Base-by-base conservation (phyloP, 129 eudicot genomes). In the Flaveria bidentis region DNA sequence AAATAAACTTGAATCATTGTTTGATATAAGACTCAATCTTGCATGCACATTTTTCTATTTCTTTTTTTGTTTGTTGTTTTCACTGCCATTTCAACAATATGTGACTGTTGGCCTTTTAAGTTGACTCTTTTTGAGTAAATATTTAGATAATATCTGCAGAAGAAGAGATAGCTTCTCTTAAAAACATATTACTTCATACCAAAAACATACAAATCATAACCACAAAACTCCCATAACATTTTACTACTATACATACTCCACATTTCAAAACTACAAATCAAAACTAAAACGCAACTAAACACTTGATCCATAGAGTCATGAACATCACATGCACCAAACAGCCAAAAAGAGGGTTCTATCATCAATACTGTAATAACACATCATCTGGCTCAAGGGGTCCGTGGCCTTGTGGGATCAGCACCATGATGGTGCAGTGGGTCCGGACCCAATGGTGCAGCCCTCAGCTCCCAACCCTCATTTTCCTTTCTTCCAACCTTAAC, bases 401-500 rank as follows among this genome's bases (percentile, higher is more conserved):
- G 56, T 58, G 84, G 84, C 75, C 74, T 80, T 44, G 25, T 74
- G 44, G 84, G 84, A 75, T 67, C 84, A 45, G 84, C 75, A 46
- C 84, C 84, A 74, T 80, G 84, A 67, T 80, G 84, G 80, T 80
- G 84, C 69, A 80, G 84, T 56, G 84, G 84, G 80, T 80, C 84
- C 6, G 84, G 84, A 74, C 84, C 84, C 76, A 80, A 80, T 47
- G 84, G 84, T 66, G 84, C 84, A 6, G 84, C 84, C 80, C 84
- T 80, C 66, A 80, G 84, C 36, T 80, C 84, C 84, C 84, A 74
- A 30, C 84, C 62, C 52, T 26, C 76, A 2, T 30, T 46, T 7
- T 53, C 76, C 28, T 17, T 72, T 45, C 70, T 58, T 20, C 5
- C 66, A n/a, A 20, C 50, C 36, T 30, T 20, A 14, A 61, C 61